Evolutionary conservation across 208 protist species (phyloP).

Genomic region (Phytomonas sp.): DNA sequence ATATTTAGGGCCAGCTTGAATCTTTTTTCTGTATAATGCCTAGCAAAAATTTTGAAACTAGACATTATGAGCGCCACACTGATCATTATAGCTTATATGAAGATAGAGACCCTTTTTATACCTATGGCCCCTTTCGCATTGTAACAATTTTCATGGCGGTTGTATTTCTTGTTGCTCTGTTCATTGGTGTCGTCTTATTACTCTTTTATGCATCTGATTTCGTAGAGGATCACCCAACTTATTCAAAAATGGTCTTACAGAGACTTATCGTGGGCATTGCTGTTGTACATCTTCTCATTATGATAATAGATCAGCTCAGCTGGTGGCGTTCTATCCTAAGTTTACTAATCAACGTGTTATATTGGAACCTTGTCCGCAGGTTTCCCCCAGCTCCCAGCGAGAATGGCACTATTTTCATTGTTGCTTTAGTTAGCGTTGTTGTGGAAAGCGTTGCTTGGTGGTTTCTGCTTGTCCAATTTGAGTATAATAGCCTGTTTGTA

Average conservation of each 20-base stretch:
- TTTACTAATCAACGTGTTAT: constrained; percentile 35
- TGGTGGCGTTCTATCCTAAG: constrained; percentile 43
- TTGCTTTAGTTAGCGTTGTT: constrained; percentile 15
- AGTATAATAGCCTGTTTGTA: constrained; percentile 18
- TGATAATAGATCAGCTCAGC: constrained; percentile 40
- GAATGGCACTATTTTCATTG: constrained; percentile 21
- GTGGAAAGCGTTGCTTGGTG: constrained; percentile 49
- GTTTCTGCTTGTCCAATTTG: constrained; percentile 20
- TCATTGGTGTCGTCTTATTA: constrained; percentile 27
- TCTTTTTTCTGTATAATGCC: not conserved
- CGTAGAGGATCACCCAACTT: constrained; percentile 46
- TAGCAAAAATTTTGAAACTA: not conserved
- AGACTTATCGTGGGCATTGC: constrained; percentile 25
- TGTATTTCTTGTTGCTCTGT: constrained; percentile 20
- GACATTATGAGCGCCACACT: not conserved
- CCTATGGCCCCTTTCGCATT: constrained; percentile 37
- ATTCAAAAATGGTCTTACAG: constrained; percentile 24
- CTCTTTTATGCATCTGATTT: constrained; percentile 34
- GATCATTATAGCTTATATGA: constrained; percentile 10
- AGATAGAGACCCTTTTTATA: constrained; percentile 17
- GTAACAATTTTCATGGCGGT: constrained; percentile 39
- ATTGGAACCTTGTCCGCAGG: constrained; percentile 24
- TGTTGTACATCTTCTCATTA: constrained; percentile 26
- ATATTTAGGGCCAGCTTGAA: not conserved
- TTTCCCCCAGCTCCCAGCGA: constrained; percentile 37